Evolutionary conservation across 2,329 filamentous ascomycete species (phyloP).

Genomic region (Hypoxylon sp.): DNA sequence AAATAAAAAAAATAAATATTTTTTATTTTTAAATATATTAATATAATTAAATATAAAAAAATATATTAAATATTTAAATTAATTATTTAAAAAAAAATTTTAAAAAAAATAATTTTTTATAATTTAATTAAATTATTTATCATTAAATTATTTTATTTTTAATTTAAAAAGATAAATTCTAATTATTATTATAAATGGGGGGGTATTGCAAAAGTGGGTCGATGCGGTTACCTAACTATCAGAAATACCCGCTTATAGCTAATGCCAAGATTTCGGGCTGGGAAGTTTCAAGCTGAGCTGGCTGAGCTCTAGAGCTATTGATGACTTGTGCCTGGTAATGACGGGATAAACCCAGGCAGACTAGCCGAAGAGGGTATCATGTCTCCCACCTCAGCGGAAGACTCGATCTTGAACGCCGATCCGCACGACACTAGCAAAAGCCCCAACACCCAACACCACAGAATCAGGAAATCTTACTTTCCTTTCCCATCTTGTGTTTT

Average conservation of each 20-base stretch:
- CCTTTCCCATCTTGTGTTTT: neutral
- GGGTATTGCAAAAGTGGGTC: too few relatives aligned
- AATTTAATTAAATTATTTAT: too few relatives aligned
- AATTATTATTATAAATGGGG: too few relatives aligned
- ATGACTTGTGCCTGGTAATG: neutral
- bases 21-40: too few relatives aligned
- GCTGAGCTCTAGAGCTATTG: neutral
- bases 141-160: too few relatives aligned
- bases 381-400: constrained; percentile 5
- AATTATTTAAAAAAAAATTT: too few relatives aligned
- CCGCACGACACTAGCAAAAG: constrained; percentile 19
- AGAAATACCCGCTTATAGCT: neutral
- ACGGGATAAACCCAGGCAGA: neutral
- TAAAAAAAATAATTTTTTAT: too few relatives aligned
- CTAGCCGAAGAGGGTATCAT: constrained; percentile 3
- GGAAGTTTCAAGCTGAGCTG: neutral
- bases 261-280: neutral
- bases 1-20: too few relatives aligned
- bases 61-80: too few relatives aligned
- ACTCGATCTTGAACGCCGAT: constrained; percentile 12
- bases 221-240: too few relatives aligned
- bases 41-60: too few relatives aligned
- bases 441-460: constrained; percentile 9
- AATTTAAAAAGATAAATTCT: too few relatives aligned
- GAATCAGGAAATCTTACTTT: neutral